A percentile compares a stretch with the other conserved stretches of the same genome.
These are phyloP conservation scores for Colletotrichum sp. DNA, from an alignment of 2,329 filamentous ascomycete genomes.

Conservation along the genomic window DNA sequence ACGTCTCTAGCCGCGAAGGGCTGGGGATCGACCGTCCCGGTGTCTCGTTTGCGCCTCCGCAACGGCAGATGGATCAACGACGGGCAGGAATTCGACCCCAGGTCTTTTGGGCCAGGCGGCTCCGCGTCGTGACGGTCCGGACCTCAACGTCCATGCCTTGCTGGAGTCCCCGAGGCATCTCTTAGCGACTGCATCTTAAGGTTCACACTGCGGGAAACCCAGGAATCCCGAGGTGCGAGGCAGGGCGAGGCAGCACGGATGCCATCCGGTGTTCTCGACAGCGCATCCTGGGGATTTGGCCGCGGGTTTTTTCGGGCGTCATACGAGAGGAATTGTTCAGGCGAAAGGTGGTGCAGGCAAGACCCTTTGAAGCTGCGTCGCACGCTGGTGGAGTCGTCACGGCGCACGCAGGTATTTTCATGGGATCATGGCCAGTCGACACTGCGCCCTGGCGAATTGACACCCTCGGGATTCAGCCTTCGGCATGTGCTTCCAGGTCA, in stretches of 20 bases:
- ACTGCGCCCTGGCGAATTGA: not conserved
- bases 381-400: constrained; percentile 1
- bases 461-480: not conserved
- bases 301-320: not conserved
- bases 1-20: not conserved
- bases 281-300: not conserved
- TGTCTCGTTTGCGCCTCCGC: not conserved
- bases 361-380: not conserved
- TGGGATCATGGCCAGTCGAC: not conserved
- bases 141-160: not conserved
- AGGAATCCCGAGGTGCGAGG: not conserved
- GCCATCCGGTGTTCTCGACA: not conserved
- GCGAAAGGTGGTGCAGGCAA: not conserved
- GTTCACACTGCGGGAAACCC: not conserved
- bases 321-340: not conserved
- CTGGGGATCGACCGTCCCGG: not conserved
- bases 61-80: not conserved
- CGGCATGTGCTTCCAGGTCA: not conserved
- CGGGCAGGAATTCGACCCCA: not conserved
- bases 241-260: not conserved
- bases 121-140: not conserved
- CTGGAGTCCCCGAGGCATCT: not conserved
- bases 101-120: not conserved
- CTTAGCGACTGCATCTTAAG: not conserved
- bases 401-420: not conserved